phyloP scores from a whole-genome alignment of 1,139 yeast species.

The Geotrichum candidum region DNA sequence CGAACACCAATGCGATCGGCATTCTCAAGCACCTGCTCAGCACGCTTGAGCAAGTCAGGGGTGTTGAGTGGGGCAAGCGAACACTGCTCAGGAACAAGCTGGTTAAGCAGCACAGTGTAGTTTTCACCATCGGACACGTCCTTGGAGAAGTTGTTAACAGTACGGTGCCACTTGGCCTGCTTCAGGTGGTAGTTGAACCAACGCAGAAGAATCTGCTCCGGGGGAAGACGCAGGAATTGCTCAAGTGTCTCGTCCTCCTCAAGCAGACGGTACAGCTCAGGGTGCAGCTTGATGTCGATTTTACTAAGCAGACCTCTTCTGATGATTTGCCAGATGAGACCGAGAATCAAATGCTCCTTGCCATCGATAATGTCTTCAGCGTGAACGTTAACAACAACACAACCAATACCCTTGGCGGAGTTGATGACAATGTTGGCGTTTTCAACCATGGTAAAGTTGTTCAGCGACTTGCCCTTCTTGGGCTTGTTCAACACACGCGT shows the following conservation, averaged over 20 bases:
- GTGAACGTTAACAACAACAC: constrained; percentile 95
- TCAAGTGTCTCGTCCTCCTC: constrained; percentile 97
- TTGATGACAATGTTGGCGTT: constrained; percentile 96
- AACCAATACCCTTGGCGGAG: constrained; percentile 97
- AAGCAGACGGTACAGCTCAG: constrained; percentile 87
- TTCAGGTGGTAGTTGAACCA: constrained; percentile 97
- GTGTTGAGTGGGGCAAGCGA: constrained; percentile 77
- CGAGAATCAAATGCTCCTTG: constrained; percentile 89
- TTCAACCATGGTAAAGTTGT: constrained; percentile 93
- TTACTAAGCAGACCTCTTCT: constrained; percentile 91
- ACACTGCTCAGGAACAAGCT: constrained; percentile 79
- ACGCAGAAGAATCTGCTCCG: constrained; percentile 92
- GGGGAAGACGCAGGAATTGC: constrained; percentile 92
- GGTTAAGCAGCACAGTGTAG: constrained; percentile 82
- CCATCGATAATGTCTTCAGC: constrained; percentile 97
- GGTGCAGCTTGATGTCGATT: constrained; percentile 93
- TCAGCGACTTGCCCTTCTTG: constrained; percentile 71
- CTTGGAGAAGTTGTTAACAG: constrained; percentile 75
- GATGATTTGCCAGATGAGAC: constrained; percentile 96
- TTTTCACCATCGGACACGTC: constrained; percentile 95
- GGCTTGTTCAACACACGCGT: constrained; percentile 93
- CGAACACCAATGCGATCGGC: constrained; percentile 92
- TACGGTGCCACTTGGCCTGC: constrained; percentile 86
- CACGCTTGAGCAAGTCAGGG: constrained; percentile 64
- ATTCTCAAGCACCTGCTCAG: constrained; percentile 74